Conservation (phyloP, 148 eudicot genomes). For the Tetragonia tetragonoides region DNA sequence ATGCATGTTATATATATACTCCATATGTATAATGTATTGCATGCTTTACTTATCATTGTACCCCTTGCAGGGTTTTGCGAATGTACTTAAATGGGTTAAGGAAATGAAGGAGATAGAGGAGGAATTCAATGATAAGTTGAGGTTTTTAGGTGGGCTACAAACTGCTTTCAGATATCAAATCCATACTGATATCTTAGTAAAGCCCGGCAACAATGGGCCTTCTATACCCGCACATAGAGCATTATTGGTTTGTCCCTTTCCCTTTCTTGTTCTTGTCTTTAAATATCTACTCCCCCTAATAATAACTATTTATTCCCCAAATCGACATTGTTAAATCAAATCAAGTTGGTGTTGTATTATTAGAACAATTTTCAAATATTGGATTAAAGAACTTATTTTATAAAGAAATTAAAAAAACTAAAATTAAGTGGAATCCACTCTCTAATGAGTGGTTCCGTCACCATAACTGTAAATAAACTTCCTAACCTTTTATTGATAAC, state of each 20-base stretch:
- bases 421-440: too few relatives aligned
- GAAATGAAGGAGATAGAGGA: conserved; percentile 81
- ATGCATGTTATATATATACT: too few relatives aligned
- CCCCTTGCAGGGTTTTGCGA: conserved; percentile 57
- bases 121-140: conserved; percentile 55
- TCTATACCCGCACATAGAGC: conserved; percentile 81
- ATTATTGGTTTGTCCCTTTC: conserved; percentile 46
- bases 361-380: too few relatives aligned
- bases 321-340: neutral
- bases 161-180: conserved; percentile 58
- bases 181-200: conserved; percentile 73
- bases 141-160: conserved; percentile 52
- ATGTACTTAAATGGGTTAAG: conserved; percentile 77
- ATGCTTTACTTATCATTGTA: too few relatives aligned
- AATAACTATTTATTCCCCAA: neutral
- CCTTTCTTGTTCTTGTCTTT: neutral
- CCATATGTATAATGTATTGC: too few relatives aligned
- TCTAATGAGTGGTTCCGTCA: too few relatives aligned
- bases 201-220: conserved; percentile 66
- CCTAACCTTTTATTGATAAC: too few relatives aligned
- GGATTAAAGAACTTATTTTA: too few relatives aligned
- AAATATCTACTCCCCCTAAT: neutral
- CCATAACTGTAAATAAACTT: too few relatives aligned
- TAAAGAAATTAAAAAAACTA: too few relatives aligned
- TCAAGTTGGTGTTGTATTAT: too few relatives aligned